Percentiles rank a stretch among this genome's conserved stretches.
These are phyloP conservation scores for Tetrapyrgos nigripes DNA, from an alignment of 1,284 basidiomycete genomes.

Conservation along the genomic window DNA sequence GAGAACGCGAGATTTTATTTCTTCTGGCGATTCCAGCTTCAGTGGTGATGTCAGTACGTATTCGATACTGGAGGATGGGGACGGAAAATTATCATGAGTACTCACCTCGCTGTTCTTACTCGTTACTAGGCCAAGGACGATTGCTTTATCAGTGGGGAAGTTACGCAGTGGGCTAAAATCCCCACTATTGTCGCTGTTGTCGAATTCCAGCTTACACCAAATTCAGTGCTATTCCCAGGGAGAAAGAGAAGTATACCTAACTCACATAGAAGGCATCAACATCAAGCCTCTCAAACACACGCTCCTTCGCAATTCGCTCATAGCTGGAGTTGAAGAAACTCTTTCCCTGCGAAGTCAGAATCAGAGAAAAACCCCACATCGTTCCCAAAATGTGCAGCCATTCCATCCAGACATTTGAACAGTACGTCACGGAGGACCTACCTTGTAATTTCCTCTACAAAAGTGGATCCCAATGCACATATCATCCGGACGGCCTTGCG, in stretches of 20 bases:
- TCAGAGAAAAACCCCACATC: too few species aligned
- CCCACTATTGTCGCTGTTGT: constrained; percentile 74
- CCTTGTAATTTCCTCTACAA: constrained; percentile 79
- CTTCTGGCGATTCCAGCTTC: constrained; percentile 65
- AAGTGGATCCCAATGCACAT: constrained; percentile 77
- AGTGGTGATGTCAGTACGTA: constrained; percentile 3
- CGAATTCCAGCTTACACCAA: constrained; percentile 70
- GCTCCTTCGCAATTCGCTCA: constrained; percentile 73
- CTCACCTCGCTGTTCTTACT: constrained; percentile 69
- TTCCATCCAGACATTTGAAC: not conserved
- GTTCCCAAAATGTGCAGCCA: too few species aligned
- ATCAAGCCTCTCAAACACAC: constrained; percentile 75
- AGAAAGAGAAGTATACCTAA: too few species aligned
- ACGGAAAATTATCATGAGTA: not conserved
- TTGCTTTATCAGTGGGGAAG: constrained; percentile 71
- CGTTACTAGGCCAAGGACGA: constrained; percentile 79
- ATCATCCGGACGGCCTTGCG: constrained; percentile 64
- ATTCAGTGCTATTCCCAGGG: constrained; percentile 2
- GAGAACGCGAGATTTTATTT: constrained; percentile 65
- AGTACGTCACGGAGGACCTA: not conserved
- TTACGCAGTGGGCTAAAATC: constrained; percentile 71
- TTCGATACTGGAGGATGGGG: too few species aligned
- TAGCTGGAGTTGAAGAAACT: constrained; percentile 81
- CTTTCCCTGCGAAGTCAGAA: constrained; percentile 48
- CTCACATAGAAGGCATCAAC: constrained; percentile 79